Conservation (phyloP, 495 filamentous ascomycete species). For the Aspergillus carlsbadensis region DNA sequence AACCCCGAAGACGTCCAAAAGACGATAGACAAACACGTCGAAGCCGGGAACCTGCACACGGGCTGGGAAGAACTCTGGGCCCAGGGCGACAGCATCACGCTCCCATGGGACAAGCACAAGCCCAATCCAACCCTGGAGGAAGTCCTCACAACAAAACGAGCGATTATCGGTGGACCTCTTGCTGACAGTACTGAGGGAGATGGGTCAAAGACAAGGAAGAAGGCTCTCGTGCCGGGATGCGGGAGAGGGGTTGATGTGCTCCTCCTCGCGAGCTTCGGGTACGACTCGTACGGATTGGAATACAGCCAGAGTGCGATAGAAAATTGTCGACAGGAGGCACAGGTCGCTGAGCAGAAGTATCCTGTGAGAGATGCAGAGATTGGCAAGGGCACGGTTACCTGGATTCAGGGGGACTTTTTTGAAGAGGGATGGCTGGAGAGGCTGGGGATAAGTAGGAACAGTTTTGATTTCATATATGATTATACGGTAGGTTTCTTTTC, state of each 20-base stretch:
- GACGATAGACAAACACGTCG: background rate
- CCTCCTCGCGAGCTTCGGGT: slow-evolving; percentile 67
- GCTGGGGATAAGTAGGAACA: slow-evolving; percentile 42
- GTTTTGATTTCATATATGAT: slow-evolving; percentile 81
- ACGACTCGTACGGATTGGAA: slow-evolving; percentile 73
- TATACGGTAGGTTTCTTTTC: slow-evolving; percentile 62
- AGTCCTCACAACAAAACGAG: background rate
- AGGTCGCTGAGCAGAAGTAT: slow-evolving; percentile 42
- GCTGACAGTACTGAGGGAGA: background rate
- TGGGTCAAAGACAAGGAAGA: slow-evolving; percentile 30
- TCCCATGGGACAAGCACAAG: slow-evolving; percentile 4
- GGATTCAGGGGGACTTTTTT: slow-evolving; percentile 74
- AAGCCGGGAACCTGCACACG: background rate
- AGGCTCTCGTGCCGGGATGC: slow-evolving; percentile 68
- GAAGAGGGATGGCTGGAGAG: slow-evolving; percentile 55
- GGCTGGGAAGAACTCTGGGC: slow-evolving; percentile 12
- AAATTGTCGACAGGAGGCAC: slow-evolving; percentile 49
- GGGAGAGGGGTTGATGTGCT: slow-evolving; percentile 75
- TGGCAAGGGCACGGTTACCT: slow-evolving; percentile 56
- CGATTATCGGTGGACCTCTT: background rate
- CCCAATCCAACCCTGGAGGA: slow-evolving; percentile 3
- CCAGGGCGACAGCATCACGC: background rate
- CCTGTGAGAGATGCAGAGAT: slow-evolving; percentile 38
- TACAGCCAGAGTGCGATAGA: slow-evolving; percentile 57
- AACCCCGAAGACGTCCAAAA: slow-evolving; percentile 1